Evolutionary conservation across 345 rosid species (phyloP), one percentile per base, ranked within the genome.

Genomic region (Salix koriyanagi): DNA sequence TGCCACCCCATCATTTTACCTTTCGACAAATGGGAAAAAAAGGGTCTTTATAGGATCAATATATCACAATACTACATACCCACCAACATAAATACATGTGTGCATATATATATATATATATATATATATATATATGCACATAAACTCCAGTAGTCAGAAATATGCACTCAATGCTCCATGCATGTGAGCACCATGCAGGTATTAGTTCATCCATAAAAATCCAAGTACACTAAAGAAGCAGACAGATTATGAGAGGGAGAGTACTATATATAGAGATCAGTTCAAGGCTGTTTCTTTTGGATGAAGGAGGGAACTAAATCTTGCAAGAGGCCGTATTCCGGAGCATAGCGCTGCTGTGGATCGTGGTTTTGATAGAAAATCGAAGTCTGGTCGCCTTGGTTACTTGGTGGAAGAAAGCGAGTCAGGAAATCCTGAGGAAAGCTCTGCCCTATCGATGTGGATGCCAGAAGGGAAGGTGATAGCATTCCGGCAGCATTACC

Each of bases 401-500:
- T 74, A 8, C 71, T 21, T 14, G 78, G 44, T 12, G 87, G 84
- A 61, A 81, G 84, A 32, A 81, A 58, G 34, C 52, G 65, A 72
- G 52, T 16, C 34, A 72, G 42, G 16, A 58, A 34, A 52, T 81
- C 83, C 64, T 58, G 64, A 58, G 64, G 84, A 56, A 81, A 83
- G 70, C 69, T 39, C 9, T 83, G 73, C 26, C 54, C 48, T 58
- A 72, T 42, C 6, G 79, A 65, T 1, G 81, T 34, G 6, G 86
- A 73, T 2, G 83, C 60, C 42, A 81, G 56, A 44, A 77, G 65
- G 2, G 88, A 84, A 3, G 85, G 69, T 9, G 89, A 56, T 52
- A 84, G 84, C 80, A 91, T 81, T 46, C 86, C 91, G 1, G 77
- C 76, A 1, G 88, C 87, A 67, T 77, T 88, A 21, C 94, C 93